Percentiles rank a stretch among this genome's conserved stretches.
Conservation (phyloP, 2,329 filamentous ascomycete species). For the Cercospora janseana region DNA sequence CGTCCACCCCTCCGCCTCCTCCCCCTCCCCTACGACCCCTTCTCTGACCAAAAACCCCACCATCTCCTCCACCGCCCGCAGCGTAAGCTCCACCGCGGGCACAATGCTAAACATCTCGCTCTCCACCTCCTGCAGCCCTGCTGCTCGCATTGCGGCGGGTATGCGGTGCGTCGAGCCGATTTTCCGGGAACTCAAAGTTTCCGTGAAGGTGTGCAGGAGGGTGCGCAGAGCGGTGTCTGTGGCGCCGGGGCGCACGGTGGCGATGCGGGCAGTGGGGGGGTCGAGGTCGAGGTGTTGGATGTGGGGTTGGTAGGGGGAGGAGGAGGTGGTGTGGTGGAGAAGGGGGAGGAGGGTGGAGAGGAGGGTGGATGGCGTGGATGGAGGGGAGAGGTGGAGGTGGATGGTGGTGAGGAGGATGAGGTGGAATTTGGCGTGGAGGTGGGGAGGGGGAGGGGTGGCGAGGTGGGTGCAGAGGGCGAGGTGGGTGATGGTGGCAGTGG, state of each 20-base stretch:
- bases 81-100: constrained; percentile 22
- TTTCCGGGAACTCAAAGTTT: constrained; percentile 14
- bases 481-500: constrained; percentile 11
- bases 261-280: constrained; percentile 23
- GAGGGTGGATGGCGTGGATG: constrained; percentile 20
- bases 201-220: constrained; percentile 18
- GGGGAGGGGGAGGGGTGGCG: too few relatives aligned
- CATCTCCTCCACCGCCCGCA: constrained; percentile 14
- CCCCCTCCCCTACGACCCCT: constrained; percentile 6
- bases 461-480: constrained; percentile 20
- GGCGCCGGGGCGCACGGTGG: constrained; percentile 22
- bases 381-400: too few relatives aligned
- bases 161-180: constrained; percentile 24
- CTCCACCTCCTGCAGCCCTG: constrained; percentile 17
- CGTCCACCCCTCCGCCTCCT: constrained; percentile 7
- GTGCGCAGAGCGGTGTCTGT: constrained; percentile 18
- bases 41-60: constrained; percentile 11
- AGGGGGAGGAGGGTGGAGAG: constrained; percentile 18
- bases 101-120: constrained; percentile 23
- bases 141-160: constrained; percentile 11
- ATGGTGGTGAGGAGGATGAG: constrained; percentile 25
- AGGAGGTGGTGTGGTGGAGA: constrained; percentile 18
- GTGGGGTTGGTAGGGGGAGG: constrained; percentile 23
- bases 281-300: constrained; percentile 26
- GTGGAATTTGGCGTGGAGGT: constrained; percentile 22